Conservation (phyloP, 1,284 basidiomycete genomes). For the Irpex sp. region DNA sequence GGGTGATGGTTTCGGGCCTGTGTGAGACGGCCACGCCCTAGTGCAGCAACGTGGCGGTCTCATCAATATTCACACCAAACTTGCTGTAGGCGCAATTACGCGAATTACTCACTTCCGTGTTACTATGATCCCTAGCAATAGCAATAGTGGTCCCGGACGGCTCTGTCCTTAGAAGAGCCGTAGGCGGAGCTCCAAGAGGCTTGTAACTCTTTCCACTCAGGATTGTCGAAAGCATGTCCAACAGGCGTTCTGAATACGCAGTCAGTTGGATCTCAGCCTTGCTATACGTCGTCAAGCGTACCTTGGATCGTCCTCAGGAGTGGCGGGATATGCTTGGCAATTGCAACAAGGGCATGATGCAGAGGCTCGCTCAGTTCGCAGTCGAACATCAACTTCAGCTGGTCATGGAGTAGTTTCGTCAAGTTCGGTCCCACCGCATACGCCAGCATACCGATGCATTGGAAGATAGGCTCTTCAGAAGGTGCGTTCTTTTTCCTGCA, state of each 20-base stretch:
- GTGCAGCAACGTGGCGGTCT: conserved; percentile 9
- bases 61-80: not conserved
- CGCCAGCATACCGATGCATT: conserved; percentile 96
- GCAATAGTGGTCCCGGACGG: not conserved
- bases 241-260: conserved; percentile 63
- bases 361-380: conserved; percentile 92
- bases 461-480: conserved; percentile 94
- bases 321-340: conserved; percentile 88
- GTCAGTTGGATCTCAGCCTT: not conserved
- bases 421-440: conserved; percentile 94
- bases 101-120: conserved; percentile 45
- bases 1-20: conserved; percentile 73
- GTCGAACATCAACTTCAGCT: conserved; percentile 95
- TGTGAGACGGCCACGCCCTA: conserved; percentile 49
- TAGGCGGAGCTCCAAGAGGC: conserved; percentile 78
- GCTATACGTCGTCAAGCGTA: conserved; percentile 22
- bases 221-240: conserved; percentile 82
- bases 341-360: conserved; percentile 81
- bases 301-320: conserved; percentile 92
- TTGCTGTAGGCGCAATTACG: not conserved
- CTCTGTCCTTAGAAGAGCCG: conserved; percentile 38
- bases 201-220: conserved; percentile 84
- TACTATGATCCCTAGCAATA: conserved; percentile 55
- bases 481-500: conserved; percentile 88
- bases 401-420: conserved; percentile 93